These are phyloP conservation scores for Phytopythium vexans DNA, from an alignment of 352 stramenopile genomes.

Conservation along the genomic window DNA sequence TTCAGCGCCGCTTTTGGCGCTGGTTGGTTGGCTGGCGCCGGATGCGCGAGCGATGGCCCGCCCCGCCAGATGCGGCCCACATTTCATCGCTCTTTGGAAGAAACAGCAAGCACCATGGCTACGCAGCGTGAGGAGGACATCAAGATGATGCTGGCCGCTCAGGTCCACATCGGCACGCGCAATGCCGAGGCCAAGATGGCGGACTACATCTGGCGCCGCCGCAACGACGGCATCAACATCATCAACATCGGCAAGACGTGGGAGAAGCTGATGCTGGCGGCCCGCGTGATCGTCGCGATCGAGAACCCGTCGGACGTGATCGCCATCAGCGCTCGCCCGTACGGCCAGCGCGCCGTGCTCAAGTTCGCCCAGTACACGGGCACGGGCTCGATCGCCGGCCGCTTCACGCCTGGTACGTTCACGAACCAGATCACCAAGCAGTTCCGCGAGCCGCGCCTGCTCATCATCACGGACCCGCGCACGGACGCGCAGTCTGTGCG, in stretches of 20 bases:
- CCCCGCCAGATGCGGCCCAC: constrained; percentile 2
- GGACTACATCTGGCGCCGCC: constrained; percentile 99
- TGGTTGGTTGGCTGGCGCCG: constrained; percentile 21
- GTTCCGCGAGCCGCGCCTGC: constrained; percentile 98
- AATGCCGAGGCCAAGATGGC: constrained; percentile 99
- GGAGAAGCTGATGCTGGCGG: constrained; percentile 99
- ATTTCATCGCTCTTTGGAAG: constrained; percentile 46
- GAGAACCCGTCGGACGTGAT: constrained; percentile 99
- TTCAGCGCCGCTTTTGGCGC: not conserved
- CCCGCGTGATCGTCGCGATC: constrained; percentile 99
- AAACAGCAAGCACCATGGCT: constrained; percentile 69
- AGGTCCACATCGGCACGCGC: constrained; percentile 99
- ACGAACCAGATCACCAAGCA: constrained; percentile 99
- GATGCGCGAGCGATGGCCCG: not conserved
- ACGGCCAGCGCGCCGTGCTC: constrained; percentile 99
- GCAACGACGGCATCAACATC: constrained; percentile 99
- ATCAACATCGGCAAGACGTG: constrained; percentile 99
- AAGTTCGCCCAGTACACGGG: constrained; percentile 99
- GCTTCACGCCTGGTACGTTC: constrained; percentile 99
- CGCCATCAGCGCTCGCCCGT: constrained; percentile 97
- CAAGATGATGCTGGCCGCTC: constrained; percentile 99
- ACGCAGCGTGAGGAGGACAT: constrained; percentile 98
- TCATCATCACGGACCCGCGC: constrained; percentile 99
- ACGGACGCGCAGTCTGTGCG: constrained; percentile 97
- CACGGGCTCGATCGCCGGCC: constrained; percentile 95